Evolutionary conservation across 805 yeast genomes (phyloP).

Genomic region (Metschnikowia aberdeeniae): DNA sequence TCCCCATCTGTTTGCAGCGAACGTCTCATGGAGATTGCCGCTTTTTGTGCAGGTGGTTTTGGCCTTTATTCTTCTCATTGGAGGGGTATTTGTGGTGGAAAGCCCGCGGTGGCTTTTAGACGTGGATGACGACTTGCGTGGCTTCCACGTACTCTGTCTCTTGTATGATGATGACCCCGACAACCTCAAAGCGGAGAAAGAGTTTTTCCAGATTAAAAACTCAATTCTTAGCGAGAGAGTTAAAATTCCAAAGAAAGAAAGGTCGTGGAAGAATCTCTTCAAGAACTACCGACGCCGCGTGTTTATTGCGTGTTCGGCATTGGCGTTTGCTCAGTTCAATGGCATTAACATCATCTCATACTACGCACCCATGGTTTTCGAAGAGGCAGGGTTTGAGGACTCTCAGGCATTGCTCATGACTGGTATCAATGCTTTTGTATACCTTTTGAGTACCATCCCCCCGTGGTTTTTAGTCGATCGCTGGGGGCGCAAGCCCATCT

Average conservation of each 20-base stretch:
- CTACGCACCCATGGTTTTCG: constrained; percentile 55
- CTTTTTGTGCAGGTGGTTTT: constrained; percentile 70
- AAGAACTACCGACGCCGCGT: constrained; percentile 35
- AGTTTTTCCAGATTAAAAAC: constrained; percentile 46
- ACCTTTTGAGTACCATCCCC: constrained; percentile 37
- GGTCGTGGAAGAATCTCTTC: constrained; percentile 42
- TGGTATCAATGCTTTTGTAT: constrained; percentile 39
- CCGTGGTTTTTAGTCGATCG: constrained; percentile 45
- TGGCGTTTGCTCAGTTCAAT: constrained; percentile 44
- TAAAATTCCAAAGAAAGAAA: constrained; percentile 33
- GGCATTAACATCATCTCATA: constrained; percentile 58
- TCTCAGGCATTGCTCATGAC: constrained; percentile 42
- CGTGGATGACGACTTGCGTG: constrained; percentile 65
- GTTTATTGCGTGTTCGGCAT: constrained; percentile 38
- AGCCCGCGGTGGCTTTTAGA: constrained; percentile 89
- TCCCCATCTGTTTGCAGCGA: constrained; percentile 35
- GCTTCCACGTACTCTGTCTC: constrained; percentile 36
- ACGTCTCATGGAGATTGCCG: constrained; percentile 73
- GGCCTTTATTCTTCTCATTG: constrained; percentile 63
- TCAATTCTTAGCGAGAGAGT: constrained; percentile 38
- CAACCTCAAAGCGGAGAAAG: constrained; percentile 32
- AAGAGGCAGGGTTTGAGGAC: constrained; percentile 42
- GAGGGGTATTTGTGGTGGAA: constrained; percentile 78
- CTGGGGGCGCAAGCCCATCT: constrained; percentile 45
- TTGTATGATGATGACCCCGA: constrained; percentile 31